These are phyloP conservation scores for Hansenula anomala DNA, from an alignment of 1,139 yeast species.

Conservation along the genomic window DNA sequence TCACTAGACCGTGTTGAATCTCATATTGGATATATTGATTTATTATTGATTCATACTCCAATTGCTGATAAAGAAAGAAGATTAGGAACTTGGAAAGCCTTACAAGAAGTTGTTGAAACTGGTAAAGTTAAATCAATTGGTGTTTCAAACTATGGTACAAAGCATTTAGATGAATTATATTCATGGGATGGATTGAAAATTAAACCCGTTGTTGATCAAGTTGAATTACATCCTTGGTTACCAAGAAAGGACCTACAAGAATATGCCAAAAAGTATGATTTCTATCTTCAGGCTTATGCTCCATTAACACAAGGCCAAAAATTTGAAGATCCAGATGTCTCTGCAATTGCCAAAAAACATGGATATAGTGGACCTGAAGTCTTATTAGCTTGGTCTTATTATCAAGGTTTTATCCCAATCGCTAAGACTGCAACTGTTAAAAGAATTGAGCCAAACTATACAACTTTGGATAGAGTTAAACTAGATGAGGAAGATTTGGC, in stretches of 20 bases:
- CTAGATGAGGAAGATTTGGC: constrained; percentile 14
- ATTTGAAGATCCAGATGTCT: constrained; percentile 42
- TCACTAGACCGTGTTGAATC: constrained; percentile 43
- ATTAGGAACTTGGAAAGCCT: constrained; percentile 36
- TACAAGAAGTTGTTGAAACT: constrained; percentile 32
- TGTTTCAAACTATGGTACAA: constrained; percentile 35
- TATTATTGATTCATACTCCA: constrained; percentile 37
- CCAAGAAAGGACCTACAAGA: constrained; percentile 33
- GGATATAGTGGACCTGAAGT: constrained; percentile 35
- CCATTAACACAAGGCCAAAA: constrained; percentile 44
- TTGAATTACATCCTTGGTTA: constrained; percentile 46
- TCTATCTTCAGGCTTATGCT: constrained; percentile 45
- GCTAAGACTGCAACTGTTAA: constrained; percentile 56
- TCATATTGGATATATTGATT: constrained; percentile 35
- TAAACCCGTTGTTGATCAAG: constrained; percentile 42
- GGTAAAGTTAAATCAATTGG: constrained; percentile 31
- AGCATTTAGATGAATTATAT: constrained; percentile 31
- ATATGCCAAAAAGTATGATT: constrained; percentile 34
- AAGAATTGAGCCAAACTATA: constrained; percentile 41
- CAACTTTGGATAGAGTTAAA: constrained; percentile 25
- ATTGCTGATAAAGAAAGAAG: constrained; percentile 26
- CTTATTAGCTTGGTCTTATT: constrained; percentile 35
- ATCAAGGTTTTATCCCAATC: constrained; percentile 54
- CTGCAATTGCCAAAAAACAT: constrained; percentile 31
- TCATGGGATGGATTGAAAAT: constrained; percentile 29